These are phyloP conservation scores for Aspergillus candidus DNA, from an alignment of 2,329 filamentous ascomycete genomes.

Conservation along the genomic window DNA sequence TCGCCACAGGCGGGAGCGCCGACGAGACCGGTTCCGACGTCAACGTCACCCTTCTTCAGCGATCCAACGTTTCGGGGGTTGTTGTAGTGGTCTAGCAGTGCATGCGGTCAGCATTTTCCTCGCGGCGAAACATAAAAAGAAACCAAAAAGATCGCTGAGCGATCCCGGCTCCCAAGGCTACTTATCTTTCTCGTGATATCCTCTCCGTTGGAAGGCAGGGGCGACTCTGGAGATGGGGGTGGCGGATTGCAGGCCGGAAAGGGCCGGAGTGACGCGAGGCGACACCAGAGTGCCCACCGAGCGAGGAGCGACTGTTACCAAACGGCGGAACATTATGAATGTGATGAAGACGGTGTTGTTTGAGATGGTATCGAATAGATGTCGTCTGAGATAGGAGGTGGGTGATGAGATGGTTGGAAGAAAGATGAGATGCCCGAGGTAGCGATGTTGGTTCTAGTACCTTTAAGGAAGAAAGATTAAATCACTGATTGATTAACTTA, in stretches of 20 bases:
- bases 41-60: constrained; percentile 69
- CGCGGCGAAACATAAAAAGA: background rate
- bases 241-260: constrained; percentile 36
- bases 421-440: constrained; percentile 1
- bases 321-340: constrained; percentile 51
- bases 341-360: background rate
- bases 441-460: background rate
- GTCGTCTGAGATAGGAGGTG: constrained; percentile 14
- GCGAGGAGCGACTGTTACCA: constrained; percentile 49
- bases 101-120: constrained; percentile 13
- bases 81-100: constrained; percentile 75
- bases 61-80: constrained; percentile 65
- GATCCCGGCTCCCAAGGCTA: constrained; percentile 14
- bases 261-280: constrained; percentile 44
- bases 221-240: constrained; percentile 36
- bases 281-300: constrained; percentile 47
- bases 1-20: constrained; percentile 86
- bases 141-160: background rate
- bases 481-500: constrained; percentile 11
- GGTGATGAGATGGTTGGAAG: constrained; percentile 2
- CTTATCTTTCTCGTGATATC: constrained; percentile 63
- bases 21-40: constrained; percentile 88
- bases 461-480: constrained; percentile 9
- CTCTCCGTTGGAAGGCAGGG: constrained; percentile 37
- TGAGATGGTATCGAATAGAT: constrained; percentile 14